phyloP scores from a whole-genome alignment of 2,329 filamentous ascomycete genomes.

The Botryotinia globosa region DNA sequence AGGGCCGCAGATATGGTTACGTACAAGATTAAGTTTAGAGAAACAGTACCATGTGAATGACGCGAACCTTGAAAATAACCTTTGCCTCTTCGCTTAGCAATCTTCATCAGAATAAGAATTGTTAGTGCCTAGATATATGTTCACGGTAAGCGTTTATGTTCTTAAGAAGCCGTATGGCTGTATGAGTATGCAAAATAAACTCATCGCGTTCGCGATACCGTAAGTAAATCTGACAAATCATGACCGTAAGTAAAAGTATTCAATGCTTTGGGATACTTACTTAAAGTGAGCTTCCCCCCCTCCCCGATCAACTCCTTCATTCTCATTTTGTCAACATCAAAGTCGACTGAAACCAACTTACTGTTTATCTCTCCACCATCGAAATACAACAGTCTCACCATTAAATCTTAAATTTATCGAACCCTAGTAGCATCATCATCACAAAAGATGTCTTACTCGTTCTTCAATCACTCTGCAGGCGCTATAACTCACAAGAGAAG shows the following conservation, averaged over 20 bases:
- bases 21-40: too few relatives aligned
- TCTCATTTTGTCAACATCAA: neutral
- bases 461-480: neutral
- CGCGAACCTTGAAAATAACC: neutral
- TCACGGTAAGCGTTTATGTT: neutral
- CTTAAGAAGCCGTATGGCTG: neutral
- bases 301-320: neutral
- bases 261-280: neutral
- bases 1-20: rapidly evolving
- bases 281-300: neutral
- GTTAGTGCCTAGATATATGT: neutral
- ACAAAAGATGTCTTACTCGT: neutral
- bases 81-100: neutral
- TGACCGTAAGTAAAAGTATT: neutral
- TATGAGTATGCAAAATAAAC: neutral
- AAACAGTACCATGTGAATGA: neutral
- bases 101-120: neutral
- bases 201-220: too few relatives aligned
- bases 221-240: neutral
- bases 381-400: neutral
- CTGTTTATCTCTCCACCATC: neutral
- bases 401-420: neutral
- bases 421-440: too few relatives aligned
- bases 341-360: neutral
- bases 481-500: neutral